Base-by-base conservation (phyloP, 345 rosid genomes). In the Cardamine chenopodiifolia region DNA sequence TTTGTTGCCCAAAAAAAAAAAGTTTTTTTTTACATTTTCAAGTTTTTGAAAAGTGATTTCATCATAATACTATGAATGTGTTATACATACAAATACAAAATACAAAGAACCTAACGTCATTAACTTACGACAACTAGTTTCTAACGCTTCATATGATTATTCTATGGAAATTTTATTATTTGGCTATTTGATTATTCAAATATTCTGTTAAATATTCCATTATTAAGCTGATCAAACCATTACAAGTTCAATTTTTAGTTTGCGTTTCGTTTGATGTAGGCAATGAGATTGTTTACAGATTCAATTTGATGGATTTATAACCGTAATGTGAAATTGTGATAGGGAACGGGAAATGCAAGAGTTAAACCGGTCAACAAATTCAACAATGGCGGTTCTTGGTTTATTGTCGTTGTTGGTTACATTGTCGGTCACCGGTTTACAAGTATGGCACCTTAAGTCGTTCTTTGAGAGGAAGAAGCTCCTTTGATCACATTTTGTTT, bases 281-380 rank as follows among this genome's bases (percentile, higher is more conserved):
- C 35, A 44, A 47, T 45, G 55, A 45, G 11, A 45, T 10, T 6
- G n/a, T 28, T 31, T 2, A 65, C 1, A 19, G 9, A 4, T 66
- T 20, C 20, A 48, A 13, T 31, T 42, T 22, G 74, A 20, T 31
- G 26, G 18, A n/a, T 35, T 48, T 37, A 12, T 48, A 17, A 71
- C 10, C 11, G 20, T 55, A 26, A 42, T 55, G 29, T 19, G 28
- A 44, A 55, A 65, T 35, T 39, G 25, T 67, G 63, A 11, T 11
- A 92, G 97, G 70, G 99, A 89, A 82, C 79, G 82, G 26, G 93
- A 91, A 83, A 95, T 90, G 97, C 90, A 90, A 71, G 86, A 82
- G 45, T 80, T 95, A 62, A 95, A 87, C 80, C 81, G 65, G 59
- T 70, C 84, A 19, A 95, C 99, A 1, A 95, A 86, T 79, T 57